Percentiles rank a stretch among this genome's conserved stretches.
These are phyloP conservation scores for Exophiala aquamarina DNA, from an alignment of 2,329 filamentous ascomycete species.

Conservation along the genomic window DNA sequence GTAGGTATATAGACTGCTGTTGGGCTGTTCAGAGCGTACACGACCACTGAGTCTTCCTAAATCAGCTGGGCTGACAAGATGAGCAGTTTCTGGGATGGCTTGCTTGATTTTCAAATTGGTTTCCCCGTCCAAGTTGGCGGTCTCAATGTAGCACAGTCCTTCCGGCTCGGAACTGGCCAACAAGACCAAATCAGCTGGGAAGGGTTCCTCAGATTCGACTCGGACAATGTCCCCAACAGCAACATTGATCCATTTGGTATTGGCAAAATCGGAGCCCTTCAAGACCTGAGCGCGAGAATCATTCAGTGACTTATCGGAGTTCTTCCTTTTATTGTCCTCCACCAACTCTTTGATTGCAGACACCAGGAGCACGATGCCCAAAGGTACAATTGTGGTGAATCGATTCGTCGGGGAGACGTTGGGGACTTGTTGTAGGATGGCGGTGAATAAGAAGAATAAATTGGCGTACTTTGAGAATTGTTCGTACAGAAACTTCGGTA, in stretches of 20 bases:
- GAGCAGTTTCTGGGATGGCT: constrained; percentile 85
- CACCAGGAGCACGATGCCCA: constrained; percentile 85
- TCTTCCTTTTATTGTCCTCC: constrained; percentile 87
- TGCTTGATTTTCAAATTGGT: constrained; percentile 99
- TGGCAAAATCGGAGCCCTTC: constrained; percentile 77
- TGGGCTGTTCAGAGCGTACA: constrained; percentile 92
- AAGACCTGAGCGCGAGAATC: constrained; percentile 81
- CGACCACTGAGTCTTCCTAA: constrained; percentile 82
- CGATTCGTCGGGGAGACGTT: constrained; percentile 90
- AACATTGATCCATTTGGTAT: constrained; percentile 92
- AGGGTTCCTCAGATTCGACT: constrained; percentile 91
- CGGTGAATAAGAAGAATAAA: constrained; percentile 98
- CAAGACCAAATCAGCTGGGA: constrained; percentile 89
- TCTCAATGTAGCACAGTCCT: constrained; percentile 97
- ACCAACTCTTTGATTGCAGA: constrained; percentile 93
- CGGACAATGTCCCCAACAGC: constrained; percentile 88
- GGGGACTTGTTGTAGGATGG: constrained; percentile 90
- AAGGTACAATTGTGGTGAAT: constrained; percentile 95
- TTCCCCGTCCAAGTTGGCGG: constrained; percentile 94
- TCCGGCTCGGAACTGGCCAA: constrained; percentile 95
- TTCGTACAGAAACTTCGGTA: constrained; percentile 96
- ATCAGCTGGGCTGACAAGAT: constrained; percentile 82
- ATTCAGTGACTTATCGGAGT: constrained; percentile 83
- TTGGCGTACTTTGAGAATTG: constrained; percentile 99
- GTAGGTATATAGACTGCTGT: constrained; percentile 97